phyloP scores from a whole-genome alignment of 768 basidiomycete species.

The Tricholoma matsutake region DNA sequence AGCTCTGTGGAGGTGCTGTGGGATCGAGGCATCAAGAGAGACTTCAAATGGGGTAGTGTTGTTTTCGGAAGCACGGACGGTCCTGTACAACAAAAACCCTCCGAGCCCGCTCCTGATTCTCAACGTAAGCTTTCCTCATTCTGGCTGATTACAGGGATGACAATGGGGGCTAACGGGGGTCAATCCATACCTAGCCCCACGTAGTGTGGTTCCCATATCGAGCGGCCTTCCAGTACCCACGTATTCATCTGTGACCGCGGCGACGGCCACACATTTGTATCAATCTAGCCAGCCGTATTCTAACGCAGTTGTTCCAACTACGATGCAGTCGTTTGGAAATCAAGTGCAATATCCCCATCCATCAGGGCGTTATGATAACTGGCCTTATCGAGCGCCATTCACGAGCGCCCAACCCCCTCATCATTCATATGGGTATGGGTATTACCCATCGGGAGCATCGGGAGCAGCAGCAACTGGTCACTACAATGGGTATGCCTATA shows the following conservation, averaged over 20 bases:
- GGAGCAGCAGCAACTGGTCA: slow-evolving; percentile 14
- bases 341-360: slow-evolving; percentile 17
- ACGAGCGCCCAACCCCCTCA: slow-evolving; percentile 16
- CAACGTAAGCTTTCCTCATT: slow-evolving; percentile 37
- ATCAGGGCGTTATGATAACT: slow-evolving; percentile 34
- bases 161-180: slow-evolving; percentile 2
- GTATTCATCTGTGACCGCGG: slow-evolving; percentile 27
- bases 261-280: slow-evolving; percentile 2
- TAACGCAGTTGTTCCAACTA: slow-evolving; percentile 11
- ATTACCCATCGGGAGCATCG: slow-evolving; percentile 20
- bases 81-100: slow-evolving; percentile 70
- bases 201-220: slow-evolving; percentile 23
- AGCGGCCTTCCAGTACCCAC: slow-evolving; percentile 27
- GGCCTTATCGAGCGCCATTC: slow-evolving; percentile 29
- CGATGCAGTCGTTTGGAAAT: slow-evolving; percentile 15
- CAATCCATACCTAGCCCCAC: slow-evolving; percentile 17
- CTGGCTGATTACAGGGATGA: slow-evolving; percentile 1
- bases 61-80: slow-evolving; percentile 73
- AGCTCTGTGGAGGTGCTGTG: slow-evolving; percentile 78
- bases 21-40: slow-evolving; percentile 69
- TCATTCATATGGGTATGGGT: slow-evolving; percentile 27
- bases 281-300: slow-evolving; percentile 7
- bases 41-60: slow-evolving; percentile 82
- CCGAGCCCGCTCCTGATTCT: slow-evolving; percentile 47
- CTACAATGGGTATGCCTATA: slow-evolving; percentile 26